phyloP scores from a whole-genome alignment of 805 yeast genomes.

The Kregervanrija delftensis region DNA sequence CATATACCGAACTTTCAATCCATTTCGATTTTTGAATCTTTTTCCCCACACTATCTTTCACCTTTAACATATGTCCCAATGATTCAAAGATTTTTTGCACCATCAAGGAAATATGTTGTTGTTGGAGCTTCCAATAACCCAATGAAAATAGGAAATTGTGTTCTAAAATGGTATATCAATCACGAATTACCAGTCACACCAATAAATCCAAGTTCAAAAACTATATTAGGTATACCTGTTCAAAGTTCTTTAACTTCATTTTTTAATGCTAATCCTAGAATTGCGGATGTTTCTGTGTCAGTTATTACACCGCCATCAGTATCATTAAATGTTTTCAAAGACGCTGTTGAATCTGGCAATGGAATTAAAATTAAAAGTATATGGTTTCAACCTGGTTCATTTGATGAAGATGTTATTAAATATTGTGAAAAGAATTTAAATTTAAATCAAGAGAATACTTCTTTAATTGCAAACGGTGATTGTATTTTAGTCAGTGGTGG shows the following conservation, averaged over 20 bases:
- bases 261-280: background rate
- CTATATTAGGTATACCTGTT: conserved; percentile 25
- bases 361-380: conserved; percentile 40
- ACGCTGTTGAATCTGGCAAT: conserved; percentile 24
- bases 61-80: background rate
- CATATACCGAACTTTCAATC: too few species aligned
- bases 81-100: conserved; percentile 6
- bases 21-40: background rate
- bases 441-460: conserved; percentile 21
- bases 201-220: conserved; percentile 49
- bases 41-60: background rate
- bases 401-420: conserved; percentile 43
- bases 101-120: conserved; percentile 29
- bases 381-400: conserved; percentile 86
- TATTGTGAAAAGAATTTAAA: conserved; percentile 24
- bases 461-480: conserved; percentile 42
- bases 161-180: conserved; percentile 57
- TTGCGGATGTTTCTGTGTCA: conserved; percentile 30
- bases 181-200: conserved; percentile 57
- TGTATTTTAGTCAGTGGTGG: conserved; percentile 66
- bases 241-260: background rate
- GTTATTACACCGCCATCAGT: conserved; percentile 72
- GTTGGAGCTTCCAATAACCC: conserved; percentile 67
- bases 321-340: conserved; percentile 39
- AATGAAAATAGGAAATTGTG: conserved; percentile 62